These are phyloP conservation scores for Miamiensis avidus DNA, from an alignment of 169 alveolate species.

Conservation along the genomic window DNA sequence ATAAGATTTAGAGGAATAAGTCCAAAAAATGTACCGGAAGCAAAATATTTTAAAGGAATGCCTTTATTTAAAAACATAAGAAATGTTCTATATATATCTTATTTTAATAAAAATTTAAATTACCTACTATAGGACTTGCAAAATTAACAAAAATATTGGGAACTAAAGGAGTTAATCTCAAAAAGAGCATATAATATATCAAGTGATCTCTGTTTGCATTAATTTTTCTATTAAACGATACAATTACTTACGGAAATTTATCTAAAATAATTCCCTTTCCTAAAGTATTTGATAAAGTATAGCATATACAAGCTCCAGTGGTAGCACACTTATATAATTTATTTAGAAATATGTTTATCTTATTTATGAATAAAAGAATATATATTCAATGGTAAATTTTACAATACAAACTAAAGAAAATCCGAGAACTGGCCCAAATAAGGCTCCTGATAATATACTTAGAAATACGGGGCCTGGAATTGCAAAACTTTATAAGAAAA, in stretches of 20 bases:
- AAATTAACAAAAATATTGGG: slow-evolving; percentile 76
- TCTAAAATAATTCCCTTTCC: slow-evolving; percentile 69
- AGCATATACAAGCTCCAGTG: slow-evolving; percentile 71
- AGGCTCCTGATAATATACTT: slow-evolving; percentile 74
- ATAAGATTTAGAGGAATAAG: slow-evolving; percentile 74
- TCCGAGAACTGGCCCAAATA: slow-evolving; percentile 67
- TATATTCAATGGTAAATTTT: background rate
- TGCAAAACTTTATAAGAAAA: slow-evolving; percentile 75
- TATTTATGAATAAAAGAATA: background rate
- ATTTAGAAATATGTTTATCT: background rate
- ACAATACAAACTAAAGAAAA: slow-evolving; percentile 58
- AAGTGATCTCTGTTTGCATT: slow-evolving; percentile 53
- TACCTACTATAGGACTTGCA: slow-evolving; percentile 68
- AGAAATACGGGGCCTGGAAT: slow-evolving; percentile 85
- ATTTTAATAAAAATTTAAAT: background rate
- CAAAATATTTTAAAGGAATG: slow-evolving; percentile 53
- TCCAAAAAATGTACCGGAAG: slow-evolving; percentile 65
- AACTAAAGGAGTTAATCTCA: slow-evolving; percentile 81
- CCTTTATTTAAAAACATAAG: background rate
- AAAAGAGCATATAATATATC: slow-evolving; percentile 74
- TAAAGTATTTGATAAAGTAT: slow-evolving; percentile 57
- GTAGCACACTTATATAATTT: slow-evolving; percentile 69
- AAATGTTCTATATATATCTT: background rate
- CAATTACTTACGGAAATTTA: slow-evolving; percentile 49
- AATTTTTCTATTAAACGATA: slow-evolving; percentile 49